Evolutionary conservation across 257 asterid genomes (phyloP).

Genomic region (Jasminum sambac): DNA sequence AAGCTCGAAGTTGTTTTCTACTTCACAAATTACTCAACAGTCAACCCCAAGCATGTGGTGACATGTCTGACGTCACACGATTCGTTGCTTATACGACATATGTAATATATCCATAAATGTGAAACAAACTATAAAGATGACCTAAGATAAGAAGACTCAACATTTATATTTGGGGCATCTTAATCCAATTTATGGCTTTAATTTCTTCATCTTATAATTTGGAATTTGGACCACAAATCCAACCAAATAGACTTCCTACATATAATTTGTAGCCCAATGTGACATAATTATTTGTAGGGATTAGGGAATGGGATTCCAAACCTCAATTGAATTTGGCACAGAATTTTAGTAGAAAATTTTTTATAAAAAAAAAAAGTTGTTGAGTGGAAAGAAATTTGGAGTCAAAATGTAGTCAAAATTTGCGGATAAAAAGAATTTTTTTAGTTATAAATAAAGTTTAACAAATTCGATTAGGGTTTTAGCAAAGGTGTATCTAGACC

Average conservation of each 20-base stretch:
- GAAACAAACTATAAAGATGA: neutral
- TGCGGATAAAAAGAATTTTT: no score
- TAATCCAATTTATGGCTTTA: slow-evolving; percentile 26
- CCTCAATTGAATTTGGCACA: slow-evolving; percentile 13
- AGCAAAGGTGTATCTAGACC: no score
- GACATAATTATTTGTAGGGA: slow-evolving; percentile 12
- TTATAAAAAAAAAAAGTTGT: no score
- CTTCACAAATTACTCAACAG: neutral
- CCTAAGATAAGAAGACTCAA: no score
- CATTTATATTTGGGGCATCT: slow-evolving; percentile 34
- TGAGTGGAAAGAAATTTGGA: no score
- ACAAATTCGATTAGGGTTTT: no score
- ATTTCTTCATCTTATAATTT: slow-evolving; percentile 21
- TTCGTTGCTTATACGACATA: neutral
- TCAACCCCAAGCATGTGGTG: neutral
- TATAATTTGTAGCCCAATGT: slow-evolving; percentile 22
- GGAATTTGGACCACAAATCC: slow-evolving; percentile 30
- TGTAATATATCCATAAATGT: neutral
- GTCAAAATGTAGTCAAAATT: no score
- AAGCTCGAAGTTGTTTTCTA: neutral
- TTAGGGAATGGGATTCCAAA: slow-evolving; percentile 16
- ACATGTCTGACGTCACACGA: neutral
- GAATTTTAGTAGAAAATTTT: neutral
- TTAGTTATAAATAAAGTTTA: no score
- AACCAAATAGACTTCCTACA: neutral